A percentile compares a stretch with the other conserved stretches of the same genome.
These are phyloP conservation scores for Paralagenidium karlingii DNA, from an alignment of 352 stramenopile species.

Conservation along the genomic window DNA sequence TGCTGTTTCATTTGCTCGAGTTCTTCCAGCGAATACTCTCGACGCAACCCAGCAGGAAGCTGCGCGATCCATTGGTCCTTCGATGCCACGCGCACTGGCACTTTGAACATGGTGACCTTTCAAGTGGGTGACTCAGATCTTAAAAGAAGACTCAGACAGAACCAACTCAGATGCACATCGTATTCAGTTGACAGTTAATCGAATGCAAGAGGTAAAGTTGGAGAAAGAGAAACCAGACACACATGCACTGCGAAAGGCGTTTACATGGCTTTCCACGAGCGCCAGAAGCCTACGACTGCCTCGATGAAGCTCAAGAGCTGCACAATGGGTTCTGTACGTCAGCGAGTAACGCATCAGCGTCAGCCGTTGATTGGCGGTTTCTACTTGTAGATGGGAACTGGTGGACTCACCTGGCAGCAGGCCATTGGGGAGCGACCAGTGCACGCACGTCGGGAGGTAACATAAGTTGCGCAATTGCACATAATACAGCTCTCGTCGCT, in stretches of 20 bases:
- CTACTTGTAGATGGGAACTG: not conserved
- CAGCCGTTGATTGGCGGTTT: not conserved
- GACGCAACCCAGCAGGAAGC: conserved; percentile 38
- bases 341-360: not conserved
- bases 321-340: conserved; percentile 36
- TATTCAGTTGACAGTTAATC: too few species aligned
- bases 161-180: too few species aligned
- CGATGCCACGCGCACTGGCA: conserved; percentile 20
- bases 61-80: conserved; percentile 29
- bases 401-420: conserved; percentile 30
- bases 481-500: conserved; percentile 65
- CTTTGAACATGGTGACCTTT: too few species aligned
- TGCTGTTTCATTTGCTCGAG: conserved; percentile 55
- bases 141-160: too few species aligned
- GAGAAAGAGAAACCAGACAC: too few species aligned
- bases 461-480: conserved; percentile 71
- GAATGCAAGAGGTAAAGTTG: too few species aligned
- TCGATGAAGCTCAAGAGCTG: conserved; percentile 64
- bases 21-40: conserved; percentile 52
- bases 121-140: too few species aligned
- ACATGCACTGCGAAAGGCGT: too few species aligned
- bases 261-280: conserved; percentile 51
- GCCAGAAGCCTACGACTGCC: conserved; percentile 52
- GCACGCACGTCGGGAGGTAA: conserved; percentile 63
- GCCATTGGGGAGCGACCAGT: conserved; percentile 65